Evolutionary conservation across 1,284 basidiomycete genomes (phyloP), one percentile per base, ranked within the genome.

Genomic region (Inonotus hispidus): DNA sequence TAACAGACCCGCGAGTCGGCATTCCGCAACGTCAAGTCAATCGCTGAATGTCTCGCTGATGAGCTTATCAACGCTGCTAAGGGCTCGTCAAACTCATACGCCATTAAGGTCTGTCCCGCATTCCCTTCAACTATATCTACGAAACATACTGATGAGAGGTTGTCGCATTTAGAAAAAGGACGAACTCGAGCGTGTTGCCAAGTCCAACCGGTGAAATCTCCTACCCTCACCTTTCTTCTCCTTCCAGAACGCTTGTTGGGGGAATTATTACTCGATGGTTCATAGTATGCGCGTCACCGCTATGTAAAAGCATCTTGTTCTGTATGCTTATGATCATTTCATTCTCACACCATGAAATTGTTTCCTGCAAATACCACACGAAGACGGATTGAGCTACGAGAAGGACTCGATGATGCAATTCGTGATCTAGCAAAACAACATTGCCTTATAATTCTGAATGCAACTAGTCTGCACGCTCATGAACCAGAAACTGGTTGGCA

Each of bases 51-150:
- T 81, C 86, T 99, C 65, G 97, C 97, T 67, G 97, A 99, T 75
- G 97, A 99, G 79, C 90, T 99, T 71, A 98, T 99, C 87, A 99
- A 99, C 80, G 97, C 97, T 64, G 97, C 97, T 71, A 99, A 99
- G 85, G 97, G 97, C 68, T 99, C 97, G 63, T 98, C 95, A 72
- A 99, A 99, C 91, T 98, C 96, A 66, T 99, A 98, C 77, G 96
- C 97, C 69, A 99, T 99, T 87, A 97, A 97, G 89, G 90, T 89
- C 54, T 53, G 80, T 68, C n/a, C 45, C n/a, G n/a, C n/a, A n/a
- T n/a, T n/a, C n/a, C n/a, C n/a, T n/a, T n/a, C n/a, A n/a, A n/a
- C n/a, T n/a, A n/a, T n/a, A n/a, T n/a, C n/a, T n/a, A n/a, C n/a
- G n/a, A n/a, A n/a, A n/a, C n/a, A n/a, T n/a, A n/a, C n/a, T n/a